These are phyloP conservation scores for Strobilomyces confusus DNA, from an alignment of 768 basidiomycete genomes.

Conservation along the genomic window DNA sequence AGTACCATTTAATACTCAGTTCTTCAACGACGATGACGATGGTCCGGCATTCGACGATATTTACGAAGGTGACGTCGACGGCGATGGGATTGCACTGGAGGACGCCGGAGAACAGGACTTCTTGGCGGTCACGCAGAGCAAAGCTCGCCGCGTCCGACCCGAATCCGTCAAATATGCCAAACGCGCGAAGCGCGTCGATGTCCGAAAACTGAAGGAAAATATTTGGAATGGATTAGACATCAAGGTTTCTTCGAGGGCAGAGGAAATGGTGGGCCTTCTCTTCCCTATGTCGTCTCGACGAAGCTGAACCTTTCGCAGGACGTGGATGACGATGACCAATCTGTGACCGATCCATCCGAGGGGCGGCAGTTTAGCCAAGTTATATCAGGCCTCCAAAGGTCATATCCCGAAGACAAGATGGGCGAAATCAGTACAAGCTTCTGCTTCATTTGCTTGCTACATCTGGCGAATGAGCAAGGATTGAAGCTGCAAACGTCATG, in stretches of 20 bases:
- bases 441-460: conserved; percentile 97
- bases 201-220: conserved; percentile 93
- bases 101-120: conserved; percentile 84
- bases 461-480: conserved; percentile 95
- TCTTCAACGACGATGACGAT: conserved; percentile 94
- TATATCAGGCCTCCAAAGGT: conserved; percentile 71
- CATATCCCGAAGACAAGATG: conserved; percentile 93
- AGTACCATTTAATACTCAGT: conserved; percentile 89
- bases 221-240: conserved; percentile 95
- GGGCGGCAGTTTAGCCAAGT: conserved; percentile 74
- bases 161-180: conserved; percentile 93
- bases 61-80: conserved; percentile 45
- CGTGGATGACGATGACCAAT: conserved; percentile 47
- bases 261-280: conserved; percentile 46
- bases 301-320: conserved; percentile 38
- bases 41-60: conserved; percentile 66
- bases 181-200: conserved; percentile 94
- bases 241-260: conserved; percentile 40
- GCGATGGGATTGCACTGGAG: conserved; percentile 41
- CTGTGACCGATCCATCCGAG: conserved; percentile 60
- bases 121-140: conserved; percentile 72
- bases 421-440: conserved; percentile 98
- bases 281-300: background rate
- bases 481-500: conserved; percentile 67
- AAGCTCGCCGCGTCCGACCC: conserved; percentile 75